These are phyloP conservation scores for Ophiostoma triangulosporum DNA, from an alignment of 2,329 filamentous ascomycete genomes.

Conservation along the genomic window DNA sequence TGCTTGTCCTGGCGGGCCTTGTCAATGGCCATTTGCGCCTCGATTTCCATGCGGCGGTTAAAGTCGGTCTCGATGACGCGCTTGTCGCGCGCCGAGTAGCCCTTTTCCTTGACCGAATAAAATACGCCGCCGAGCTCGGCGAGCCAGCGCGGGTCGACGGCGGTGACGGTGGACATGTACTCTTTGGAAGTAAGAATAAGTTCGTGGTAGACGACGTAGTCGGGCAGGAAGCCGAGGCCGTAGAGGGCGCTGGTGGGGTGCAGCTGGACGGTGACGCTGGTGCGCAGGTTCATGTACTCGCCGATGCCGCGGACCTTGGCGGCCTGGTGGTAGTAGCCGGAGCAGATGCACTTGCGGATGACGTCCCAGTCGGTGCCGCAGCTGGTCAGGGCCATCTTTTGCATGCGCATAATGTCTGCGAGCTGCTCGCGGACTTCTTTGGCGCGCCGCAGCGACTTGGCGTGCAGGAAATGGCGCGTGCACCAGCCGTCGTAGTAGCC, in stretches of 20 bases:
- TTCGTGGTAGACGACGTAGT: constrained; percentile 97
- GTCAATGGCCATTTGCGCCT: constrained; percentile 81
- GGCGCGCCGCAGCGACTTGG: constrained; percentile 82
- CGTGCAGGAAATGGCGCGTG: constrained; percentile 80
- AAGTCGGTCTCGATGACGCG: constrained; percentile 83
- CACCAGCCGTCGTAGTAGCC: constrained; percentile 87
- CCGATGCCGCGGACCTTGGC: constrained; percentile 92
- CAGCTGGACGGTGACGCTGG: constrained; percentile 83
- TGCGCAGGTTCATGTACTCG: constrained; percentile 93
- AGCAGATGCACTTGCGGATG: constrained; percentile 91
- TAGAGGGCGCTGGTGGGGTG: constrained; percentile 92
- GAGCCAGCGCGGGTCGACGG: constrained; percentile 93
- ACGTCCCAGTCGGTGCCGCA: constrained; percentile 97
- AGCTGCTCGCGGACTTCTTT: constrained; percentile 93
- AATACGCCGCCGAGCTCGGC: constrained; percentile 94
- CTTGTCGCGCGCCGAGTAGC: constrained; percentile 77
- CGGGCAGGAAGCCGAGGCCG: constrained; percentile 81
- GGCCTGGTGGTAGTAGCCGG: constrained; percentile 95
- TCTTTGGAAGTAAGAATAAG: constrained; percentile 93
- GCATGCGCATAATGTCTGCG: constrained; percentile 82
- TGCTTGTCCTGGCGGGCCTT: constrained; percentile 53
- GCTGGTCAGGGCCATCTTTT: constrained; percentile 75
- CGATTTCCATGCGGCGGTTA: constrained; percentile 84
- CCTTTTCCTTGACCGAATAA: constrained; percentile 95
- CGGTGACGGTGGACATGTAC: constrained; percentile 94